Conservation (phyloP, 1,139 yeast genomes). For the Yamadazyma pseudoaaseri region DNA sequence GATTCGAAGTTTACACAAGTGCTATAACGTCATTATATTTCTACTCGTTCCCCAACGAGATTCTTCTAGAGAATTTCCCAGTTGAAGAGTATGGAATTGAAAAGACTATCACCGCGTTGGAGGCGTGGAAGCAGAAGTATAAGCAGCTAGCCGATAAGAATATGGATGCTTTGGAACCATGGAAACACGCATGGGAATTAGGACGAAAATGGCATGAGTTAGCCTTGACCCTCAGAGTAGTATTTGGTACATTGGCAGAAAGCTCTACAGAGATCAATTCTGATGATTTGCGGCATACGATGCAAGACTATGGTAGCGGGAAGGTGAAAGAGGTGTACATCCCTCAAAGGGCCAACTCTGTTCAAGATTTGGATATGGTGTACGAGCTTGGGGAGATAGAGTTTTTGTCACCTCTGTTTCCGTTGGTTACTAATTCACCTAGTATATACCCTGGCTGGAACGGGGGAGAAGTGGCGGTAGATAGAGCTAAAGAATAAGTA, state of each 20-base stretch:
- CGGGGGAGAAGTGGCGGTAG: slow-evolving; percentile 9
- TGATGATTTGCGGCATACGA: slow-evolving; percentile 22
- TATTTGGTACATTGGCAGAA: slow-evolving; percentile 18
- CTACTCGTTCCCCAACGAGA: slow-evolving; percentile 25
- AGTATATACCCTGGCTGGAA: slow-evolving; percentile 24
- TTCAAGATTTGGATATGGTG: not conserved
- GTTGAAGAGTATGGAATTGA: slow-evolving; percentile 2
- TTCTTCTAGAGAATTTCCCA: slow-evolving; percentile 15
- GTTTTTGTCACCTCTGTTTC: slow-evolving; percentile 17
- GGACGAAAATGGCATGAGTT: slow-evolving; percentile 26
- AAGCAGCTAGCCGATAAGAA: slow-evolving; percentile 18
- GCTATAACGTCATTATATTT: slow-evolving; percentile 33
- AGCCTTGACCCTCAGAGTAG: slow-evolving; percentile 17
- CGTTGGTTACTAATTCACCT: slow-evolving; percentile 18
- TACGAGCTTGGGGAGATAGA: slow-evolving; percentile 5
- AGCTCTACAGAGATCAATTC: slow-evolving; percentile 16
- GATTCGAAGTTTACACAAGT: slow-evolving; percentile 35
- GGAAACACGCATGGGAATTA: slow-evolving; percentile 26
- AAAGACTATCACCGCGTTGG: slow-evolving; percentile 11
- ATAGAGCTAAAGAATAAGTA: no score
- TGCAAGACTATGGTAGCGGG: slow-evolving; percentile 28
- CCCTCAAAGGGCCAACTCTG: not conserved
- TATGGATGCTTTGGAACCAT: slow-evolving; percentile 18
- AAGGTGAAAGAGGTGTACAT: slow-evolving; percentile 20
- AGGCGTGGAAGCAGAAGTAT: slow-evolving; percentile 16